These are phyloP conservation scores for Sporothrix dimorphospora DNA, from an alignment of 2,329 filamentous ascomycete genomes.

Conservation along the genomic window DNA sequence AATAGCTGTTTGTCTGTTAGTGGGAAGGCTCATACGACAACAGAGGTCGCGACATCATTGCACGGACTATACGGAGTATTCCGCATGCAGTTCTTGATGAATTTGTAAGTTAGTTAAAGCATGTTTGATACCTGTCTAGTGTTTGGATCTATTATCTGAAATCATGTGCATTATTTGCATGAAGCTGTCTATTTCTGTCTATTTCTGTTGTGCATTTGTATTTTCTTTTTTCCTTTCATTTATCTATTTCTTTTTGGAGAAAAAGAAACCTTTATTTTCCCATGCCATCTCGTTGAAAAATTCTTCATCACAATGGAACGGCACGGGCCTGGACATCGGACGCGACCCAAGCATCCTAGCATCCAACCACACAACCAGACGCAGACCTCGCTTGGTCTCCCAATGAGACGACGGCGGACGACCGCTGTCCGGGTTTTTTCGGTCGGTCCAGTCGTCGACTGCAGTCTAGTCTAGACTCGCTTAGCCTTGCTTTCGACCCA, in stretches of 20 bases:
- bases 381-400: neutral
- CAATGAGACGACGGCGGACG: constrained; percentile 1
- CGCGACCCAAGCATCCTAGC: constrained; percentile 1
- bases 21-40: neutral
- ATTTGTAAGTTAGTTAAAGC: neutral
- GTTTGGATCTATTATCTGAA: neutral
- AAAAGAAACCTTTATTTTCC: no score
- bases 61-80: neutral
- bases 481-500: neutral
- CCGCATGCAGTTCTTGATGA: neutral
- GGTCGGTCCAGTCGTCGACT: neutral
- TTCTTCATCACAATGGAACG: constrained; percentile 1
- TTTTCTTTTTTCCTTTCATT: neutral
- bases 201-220: neutral
- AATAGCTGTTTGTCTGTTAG: neutral
- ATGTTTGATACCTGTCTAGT: neutral
- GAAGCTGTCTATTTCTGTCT: neutral
- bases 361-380: neutral
- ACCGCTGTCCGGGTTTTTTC: neutral
- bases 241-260: neutral
- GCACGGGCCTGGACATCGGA: constrained; percentile 10
- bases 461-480: neutral
- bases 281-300: neutral
- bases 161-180: no score
- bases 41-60: neutral